Conservation (phyloP, 441 rosid species). For the Jatropha podagrica region DNA sequence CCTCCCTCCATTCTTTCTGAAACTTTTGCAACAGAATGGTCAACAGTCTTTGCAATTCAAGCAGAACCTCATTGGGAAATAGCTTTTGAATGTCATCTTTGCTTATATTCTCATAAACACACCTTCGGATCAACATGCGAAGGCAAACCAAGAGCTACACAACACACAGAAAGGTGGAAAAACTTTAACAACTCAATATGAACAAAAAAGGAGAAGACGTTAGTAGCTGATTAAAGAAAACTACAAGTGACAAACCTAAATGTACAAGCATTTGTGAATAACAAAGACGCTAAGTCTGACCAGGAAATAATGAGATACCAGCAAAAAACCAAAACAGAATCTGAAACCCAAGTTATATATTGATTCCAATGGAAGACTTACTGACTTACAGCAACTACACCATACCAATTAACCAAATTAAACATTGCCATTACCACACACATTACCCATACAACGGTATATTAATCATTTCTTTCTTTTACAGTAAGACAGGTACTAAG, state of each 20-base stretch:
- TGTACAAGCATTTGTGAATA: not conserved
- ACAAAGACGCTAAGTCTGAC: not conserved
- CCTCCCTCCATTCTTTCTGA: constrained; percentile 60
- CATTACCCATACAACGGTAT: no score
- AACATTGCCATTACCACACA: no score
- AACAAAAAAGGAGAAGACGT: not conserved
- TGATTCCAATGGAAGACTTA: no score
- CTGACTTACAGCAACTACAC: no score
- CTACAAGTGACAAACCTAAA: not conserved
- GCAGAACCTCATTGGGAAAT: constrained; percentile 58
- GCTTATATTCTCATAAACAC: constrained; percentile 46
- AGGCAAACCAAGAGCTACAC: constrained; percentile 64
- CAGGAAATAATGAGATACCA: not conserved
- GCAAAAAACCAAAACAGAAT: not conserved
- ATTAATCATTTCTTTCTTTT: no score
- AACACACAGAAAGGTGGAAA: not conserved
- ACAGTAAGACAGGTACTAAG: no score
- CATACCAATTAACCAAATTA: no score
- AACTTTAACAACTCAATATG: not conserved
- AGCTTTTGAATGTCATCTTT: constrained; percentile 53
- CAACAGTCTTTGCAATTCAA: constrained; percentile 54
- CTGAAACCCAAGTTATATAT: not conserved
- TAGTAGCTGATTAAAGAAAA: not conserved
- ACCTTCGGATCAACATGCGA: constrained; percentile 53
- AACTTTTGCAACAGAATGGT: constrained; percentile 59